Evolutionary conservation across 768 basidiomycete species (phyloP).

Genomic region (Cyclocybe aegerita): DNA sequence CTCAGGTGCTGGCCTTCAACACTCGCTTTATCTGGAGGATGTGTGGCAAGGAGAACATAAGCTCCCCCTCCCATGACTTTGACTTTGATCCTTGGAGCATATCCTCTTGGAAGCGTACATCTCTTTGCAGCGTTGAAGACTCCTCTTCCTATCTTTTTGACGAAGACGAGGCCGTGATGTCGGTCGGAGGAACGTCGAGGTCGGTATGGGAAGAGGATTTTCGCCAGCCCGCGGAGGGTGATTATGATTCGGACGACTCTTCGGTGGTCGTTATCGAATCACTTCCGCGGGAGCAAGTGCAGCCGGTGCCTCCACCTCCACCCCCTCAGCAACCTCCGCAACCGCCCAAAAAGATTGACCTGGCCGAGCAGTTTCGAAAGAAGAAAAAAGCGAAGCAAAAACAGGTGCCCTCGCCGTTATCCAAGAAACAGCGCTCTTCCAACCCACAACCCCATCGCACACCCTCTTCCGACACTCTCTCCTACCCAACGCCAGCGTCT

Average conservation of each 20-base stretch:
- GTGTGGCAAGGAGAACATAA: not conserved
- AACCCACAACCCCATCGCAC: not conserved
- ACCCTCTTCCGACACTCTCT: not conserved
- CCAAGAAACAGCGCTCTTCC: not conserved
- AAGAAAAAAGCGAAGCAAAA: not conserved
- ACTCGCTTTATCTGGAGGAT: not conserved
- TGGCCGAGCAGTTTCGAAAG: slow-evolving; percentile 14
- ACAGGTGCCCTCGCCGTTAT: too few species aligned
- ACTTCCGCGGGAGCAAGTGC: not conserved
- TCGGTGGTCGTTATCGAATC: not conserved
- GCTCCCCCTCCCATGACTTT: not conserved
- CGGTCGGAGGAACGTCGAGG: too few species aligned
- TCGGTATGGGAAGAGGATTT: too few species aligned
- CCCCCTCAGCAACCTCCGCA: not conserved
- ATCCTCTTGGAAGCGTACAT: too few species aligned
- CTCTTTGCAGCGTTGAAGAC: not conserved
- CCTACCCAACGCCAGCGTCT: too few species aligned
- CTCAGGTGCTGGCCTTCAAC: slow-evolving; percentile 1
- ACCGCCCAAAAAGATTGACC: slow-evolving; percentile 13
- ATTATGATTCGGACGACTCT: not conserved
- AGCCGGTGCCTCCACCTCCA: not conserved
- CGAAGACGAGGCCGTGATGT: too few species aligned
- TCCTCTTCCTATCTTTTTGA: too few species aligned
- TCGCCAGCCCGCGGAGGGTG: not conserved
- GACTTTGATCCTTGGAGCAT: not conserved